Evolutionary conservation across 306 rosid species (phyloP), one percentile per base, ranked within the genome.

Genomic region (Cicer yamashitae): DNA sequence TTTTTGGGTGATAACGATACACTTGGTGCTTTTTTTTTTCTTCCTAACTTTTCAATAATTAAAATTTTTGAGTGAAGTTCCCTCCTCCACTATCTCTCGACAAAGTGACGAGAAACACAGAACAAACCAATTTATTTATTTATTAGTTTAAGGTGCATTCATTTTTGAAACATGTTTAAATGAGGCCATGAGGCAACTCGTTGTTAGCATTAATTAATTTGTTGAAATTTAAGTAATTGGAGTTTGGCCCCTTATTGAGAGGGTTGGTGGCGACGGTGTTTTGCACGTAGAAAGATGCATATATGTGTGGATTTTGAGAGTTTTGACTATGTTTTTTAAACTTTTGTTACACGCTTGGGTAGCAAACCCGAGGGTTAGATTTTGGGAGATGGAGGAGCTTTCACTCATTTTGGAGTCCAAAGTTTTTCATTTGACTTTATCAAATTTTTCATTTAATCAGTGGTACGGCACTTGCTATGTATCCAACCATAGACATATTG

Each of bases 401-500:
- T 85, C 91, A 88, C 84, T 86, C 81, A 87, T 80, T 88, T 93
- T 89, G 75, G 87, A 87, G 84, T 89, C 84, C 93, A 87, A 84
- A 89, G 89, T 86, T 86, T 74, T 48, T 53, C 82, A 80, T 82
- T 88, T 91, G 93, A 88, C 91, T 81, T 80, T 0, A 10, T 79
- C 50, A 64, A 53, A 53, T 53, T 66, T 75, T 38, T 8, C 62
- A 86, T 86, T 84, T 85, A 59, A 89, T 77, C 80, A 67, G 51
- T 82, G 8, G 86, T 82, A 81, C 89, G 86, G 64, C 44, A 40
- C 71, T 83, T 79, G 83, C 87, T 82, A 3, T 30, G 34, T 30
- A 11, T 80, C 85, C 87, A 76, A 57, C 82, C 62, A 46, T 70
- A 41, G 82, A 86, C 88, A 83, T 77, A 17, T 74, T 76, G 58